phyloP scores from a whole-genome alignment of 768 basidiomycete species.

The Rickenella mellea region DNA sequence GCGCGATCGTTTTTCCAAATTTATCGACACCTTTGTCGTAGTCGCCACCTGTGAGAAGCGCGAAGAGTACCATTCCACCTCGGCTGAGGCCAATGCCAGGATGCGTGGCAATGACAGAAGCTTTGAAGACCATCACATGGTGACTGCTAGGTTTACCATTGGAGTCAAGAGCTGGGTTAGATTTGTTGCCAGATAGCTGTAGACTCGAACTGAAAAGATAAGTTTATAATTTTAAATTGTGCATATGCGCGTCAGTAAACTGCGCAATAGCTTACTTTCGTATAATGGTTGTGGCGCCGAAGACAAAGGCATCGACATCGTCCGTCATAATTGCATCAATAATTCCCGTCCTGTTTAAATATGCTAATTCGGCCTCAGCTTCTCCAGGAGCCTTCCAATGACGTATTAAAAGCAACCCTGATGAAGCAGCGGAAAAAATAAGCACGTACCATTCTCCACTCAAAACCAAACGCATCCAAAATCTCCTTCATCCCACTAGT shows the following conservation, averaged over 20 bases:
- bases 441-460: slow-evolving; percentile 49
- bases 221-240: no score
- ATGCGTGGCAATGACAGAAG: slow-evolving; percentile 14
- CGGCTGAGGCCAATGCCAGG: slow-evolving; percentile 15
- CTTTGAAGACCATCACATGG: slow-evolving; percentile 16
- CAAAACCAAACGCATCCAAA: slow-evolving; percentile 72
- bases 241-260: not conserved
- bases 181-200: slow-evolving; percentile 17
- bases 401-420: no score
- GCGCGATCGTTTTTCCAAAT: slow-evolving; percentile 12
- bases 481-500: slow-evolving; percentile 71
- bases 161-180: slow-evolving; percentile 14
- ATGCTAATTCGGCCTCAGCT: slow-evolving; percentile 7
- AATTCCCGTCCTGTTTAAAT: slow-evolving; percentile 14
- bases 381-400: slow-evolving; percentile 3
- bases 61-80: slow-evolving; percentile 24
- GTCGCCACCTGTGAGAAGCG: slow-evolving; percentile 25
- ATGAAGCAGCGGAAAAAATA: no score
- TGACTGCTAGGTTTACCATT: slow-evolving; percentile 15
- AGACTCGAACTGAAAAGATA: slow-evolving; percentile 12
- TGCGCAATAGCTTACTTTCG: slow-evolving; percentile 23
- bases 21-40: slow-evolving; percentile 20
- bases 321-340: slow-evolving; percentile 41
- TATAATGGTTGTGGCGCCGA: slow-evolving; percentile 33
- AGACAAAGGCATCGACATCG: slow-evolving; percentile 37